Evolutionary conservation across 129 eudicot species (phyloP).

Genomic region (Sambucus nigra): DNA sequence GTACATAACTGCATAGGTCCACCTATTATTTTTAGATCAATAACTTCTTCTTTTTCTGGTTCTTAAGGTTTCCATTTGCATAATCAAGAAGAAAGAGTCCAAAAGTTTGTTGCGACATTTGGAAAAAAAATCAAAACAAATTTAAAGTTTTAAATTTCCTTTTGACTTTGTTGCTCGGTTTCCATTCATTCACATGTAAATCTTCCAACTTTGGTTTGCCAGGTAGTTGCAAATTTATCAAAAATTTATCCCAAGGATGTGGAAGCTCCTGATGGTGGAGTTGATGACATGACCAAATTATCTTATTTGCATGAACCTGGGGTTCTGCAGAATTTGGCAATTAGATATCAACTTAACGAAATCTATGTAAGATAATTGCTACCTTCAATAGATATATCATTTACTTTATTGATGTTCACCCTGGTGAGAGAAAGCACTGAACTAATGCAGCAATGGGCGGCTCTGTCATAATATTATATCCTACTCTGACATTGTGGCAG

Average conservation of each 20-base stretch:
- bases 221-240: slow-evolving; percentile 53
- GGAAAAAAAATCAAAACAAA: no score
- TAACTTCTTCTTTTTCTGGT: no score
- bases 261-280: slow-evolving; percentile 78
- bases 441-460: slow-evolving; percentile 44
- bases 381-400: slow-evolving; percentile 5
- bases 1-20: background rate
- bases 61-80: no score
- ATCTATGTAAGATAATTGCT: slow-evolving; percentile 66
- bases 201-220: background rate
- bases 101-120: no score
- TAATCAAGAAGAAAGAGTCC: background rate
- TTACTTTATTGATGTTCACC: slow-evolving; percentile 12
- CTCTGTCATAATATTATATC: slow-evolving; percentile 41
- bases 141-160: background rate
- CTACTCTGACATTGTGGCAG: slow-evolving; percentile 63
- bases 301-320: slow-evolving; percentile 97
- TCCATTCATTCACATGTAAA: slow-evolving; percentile 6
- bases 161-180: slow-evolving; percentile 3
- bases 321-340: slow-evolving; percentile 82
- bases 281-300: slow-evolving; percentile 92
- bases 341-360: slow-evolving; percentile 86
- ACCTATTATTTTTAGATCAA: no score
- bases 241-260: slow-evolving; percentile 59
- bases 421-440: slow-evolving; percentile 36